phyloP scores from a whole-genome alignment of 2,329 filamentous ascomycete genomes.

The Penicillium palitans region DNA sequence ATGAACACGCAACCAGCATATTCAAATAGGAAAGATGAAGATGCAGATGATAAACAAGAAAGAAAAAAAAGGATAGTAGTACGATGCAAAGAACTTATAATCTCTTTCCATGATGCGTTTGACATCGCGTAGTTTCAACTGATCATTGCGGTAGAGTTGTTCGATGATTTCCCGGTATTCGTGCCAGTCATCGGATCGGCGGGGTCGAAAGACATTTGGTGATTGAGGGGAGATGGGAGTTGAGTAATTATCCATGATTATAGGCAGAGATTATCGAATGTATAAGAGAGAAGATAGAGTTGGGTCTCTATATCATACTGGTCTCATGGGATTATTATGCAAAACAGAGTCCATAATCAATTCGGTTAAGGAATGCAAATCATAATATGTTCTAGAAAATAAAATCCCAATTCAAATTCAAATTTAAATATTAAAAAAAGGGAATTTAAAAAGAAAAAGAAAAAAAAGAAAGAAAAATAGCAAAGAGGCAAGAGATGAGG shows the following conservation, averaged over 20 bases:
- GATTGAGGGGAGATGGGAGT: conserved; percentile 17
- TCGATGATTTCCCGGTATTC: conserved; percentile 39
- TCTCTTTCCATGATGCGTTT: conserved; percentile 40
- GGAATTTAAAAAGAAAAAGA: background rate
- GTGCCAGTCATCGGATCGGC: conserved; percentile 41
- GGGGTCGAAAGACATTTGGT: conserved; percentile 32
- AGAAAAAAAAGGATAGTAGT: conserved; percentile 18
- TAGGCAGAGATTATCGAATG: too few species aligned
- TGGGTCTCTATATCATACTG: conserved; percentile 1
- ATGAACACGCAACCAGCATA: conserved; percentile 1
- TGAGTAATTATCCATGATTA: conserved; percentile 19
- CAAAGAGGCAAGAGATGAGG: conserved; percentile 15
- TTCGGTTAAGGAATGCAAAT: conserved; percentile 8
- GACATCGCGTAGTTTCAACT: conserved; percentile 39
- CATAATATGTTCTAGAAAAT: conserved; percentile 4
- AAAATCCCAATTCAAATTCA: background rate
- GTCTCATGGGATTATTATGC: conserved; percentile 1
- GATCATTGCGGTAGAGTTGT: conserved; percentile 37
- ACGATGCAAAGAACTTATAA: conserved; percentile 41
- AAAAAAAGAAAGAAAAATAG: background rate
- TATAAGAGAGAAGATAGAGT: background rate
- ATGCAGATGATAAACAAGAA: conserved; percentile 1
- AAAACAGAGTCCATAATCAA: conserved; percentile 5
- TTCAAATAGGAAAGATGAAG: conserved; percentile 6
- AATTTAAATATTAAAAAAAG: background rate